A percentile compares a stretch with the other conserved stretches of the same genome.
Conservation (phyloP, 164 flowering plant species). For the Pachysandra terminalis region DNA sequence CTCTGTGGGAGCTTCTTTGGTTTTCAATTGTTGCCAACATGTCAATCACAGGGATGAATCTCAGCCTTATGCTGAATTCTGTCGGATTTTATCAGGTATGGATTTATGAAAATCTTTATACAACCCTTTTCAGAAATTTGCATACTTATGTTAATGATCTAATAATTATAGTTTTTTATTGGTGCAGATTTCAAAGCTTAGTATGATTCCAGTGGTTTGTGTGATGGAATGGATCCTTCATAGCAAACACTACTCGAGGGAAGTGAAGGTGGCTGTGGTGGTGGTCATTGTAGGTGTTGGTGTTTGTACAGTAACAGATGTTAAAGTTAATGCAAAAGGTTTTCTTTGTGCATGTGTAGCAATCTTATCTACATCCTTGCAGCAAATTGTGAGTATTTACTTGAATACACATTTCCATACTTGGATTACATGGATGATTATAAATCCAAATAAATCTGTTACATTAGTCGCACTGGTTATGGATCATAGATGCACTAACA, state of each 20-base stretch:
- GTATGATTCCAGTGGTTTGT: conserved; percentile 62
- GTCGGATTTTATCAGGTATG: conserved; percentile 68
- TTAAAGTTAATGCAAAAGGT: conserved; percentile 83
- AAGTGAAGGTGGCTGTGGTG: conserved; percentile 40
- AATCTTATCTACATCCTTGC: conserved; percentile 75
- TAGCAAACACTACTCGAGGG: conserved; percentile 54
- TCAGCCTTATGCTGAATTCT: conserved; percentile 67
- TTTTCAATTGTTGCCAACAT: conserved; percentile 60
- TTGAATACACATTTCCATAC: background rate
- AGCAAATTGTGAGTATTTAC: conserved; percentile 77
- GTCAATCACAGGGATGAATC: conserved; percentile 72
- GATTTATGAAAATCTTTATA: background rate
- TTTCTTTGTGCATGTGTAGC: conserved; percentile 85
- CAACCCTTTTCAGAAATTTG: conserved; percentile 14
- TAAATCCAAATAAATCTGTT: no score
- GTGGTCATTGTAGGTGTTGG: conserved; percentile 91
- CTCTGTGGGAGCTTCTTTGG: conserved; percentile 71
- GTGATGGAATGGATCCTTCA: conserved; percentile 7
- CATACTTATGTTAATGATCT: background rate
- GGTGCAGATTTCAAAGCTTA: conserved; percentile 77
- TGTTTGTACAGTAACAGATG: conserved; percentile 33
- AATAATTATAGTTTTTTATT: conserved; percentile 23
- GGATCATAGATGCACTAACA: no score
- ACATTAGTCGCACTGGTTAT: no score
- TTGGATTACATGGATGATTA: no score